These are phyloP conservation scores for Monosporozyma aerobia DNA, from an alignment of 805 yeast species.

Conservation along the genomic window DNA sequence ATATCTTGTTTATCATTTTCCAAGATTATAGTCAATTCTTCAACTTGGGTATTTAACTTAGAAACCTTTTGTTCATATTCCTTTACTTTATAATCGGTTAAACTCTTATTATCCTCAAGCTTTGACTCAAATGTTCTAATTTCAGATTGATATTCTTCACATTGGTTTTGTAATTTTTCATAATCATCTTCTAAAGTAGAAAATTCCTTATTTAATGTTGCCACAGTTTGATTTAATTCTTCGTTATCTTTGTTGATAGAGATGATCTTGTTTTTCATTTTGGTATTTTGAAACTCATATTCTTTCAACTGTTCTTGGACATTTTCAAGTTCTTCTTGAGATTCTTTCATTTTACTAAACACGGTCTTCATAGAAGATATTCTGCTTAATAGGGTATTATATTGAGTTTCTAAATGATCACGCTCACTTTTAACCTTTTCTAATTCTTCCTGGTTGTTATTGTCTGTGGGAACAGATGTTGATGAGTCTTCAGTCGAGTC, in stretches of 20 bases:
- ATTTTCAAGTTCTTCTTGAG: slow-evolving; percentile 52
- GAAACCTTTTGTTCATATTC: slow-evolving; percentile 11
- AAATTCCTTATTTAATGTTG: slow-evolving; percentile 35
- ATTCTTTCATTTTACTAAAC: slow-evolving; percentile 63
- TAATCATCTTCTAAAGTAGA: slow-evolving; percentile 44
- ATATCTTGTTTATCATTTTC: slow-evolving; percentile 30
- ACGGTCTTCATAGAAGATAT: slow-evolving; percentile 66
- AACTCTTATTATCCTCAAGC: slow-evolving; percentile 31
- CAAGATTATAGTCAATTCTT: slow-evolving; percentile 33
- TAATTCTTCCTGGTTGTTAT: slow-evolving; percentile 20
- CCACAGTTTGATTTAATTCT: slow-evolving; percentile 28
- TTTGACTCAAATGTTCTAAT: slow-evolving; percentile 32
- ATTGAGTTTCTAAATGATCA: slow-evolving; percentile 48
- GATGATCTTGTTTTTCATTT: slow-evolving; percentile 30
- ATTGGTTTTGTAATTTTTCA: slow-evolving; percentile 42
- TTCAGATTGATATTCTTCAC: slow-evolving; percentile 39
- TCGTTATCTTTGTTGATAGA: slow-evolving; percentile 27
- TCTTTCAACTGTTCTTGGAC: slow-evolving; percentile 43
- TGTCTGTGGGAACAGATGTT: background rate
- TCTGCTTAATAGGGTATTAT: slow-evolving; percentile 52
- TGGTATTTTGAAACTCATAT: slow-evolving; percentile 36
- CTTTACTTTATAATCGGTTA: slow-evolving; percentile 31
- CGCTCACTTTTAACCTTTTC: slow-evolving; percentile 39
- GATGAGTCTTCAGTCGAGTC: background rate
- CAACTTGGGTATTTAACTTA: slow-evolving; percentile 20